Base-by-base conservation (phyloP, 1,139 yeast genomes). In the Taphrina populina region DNA sequence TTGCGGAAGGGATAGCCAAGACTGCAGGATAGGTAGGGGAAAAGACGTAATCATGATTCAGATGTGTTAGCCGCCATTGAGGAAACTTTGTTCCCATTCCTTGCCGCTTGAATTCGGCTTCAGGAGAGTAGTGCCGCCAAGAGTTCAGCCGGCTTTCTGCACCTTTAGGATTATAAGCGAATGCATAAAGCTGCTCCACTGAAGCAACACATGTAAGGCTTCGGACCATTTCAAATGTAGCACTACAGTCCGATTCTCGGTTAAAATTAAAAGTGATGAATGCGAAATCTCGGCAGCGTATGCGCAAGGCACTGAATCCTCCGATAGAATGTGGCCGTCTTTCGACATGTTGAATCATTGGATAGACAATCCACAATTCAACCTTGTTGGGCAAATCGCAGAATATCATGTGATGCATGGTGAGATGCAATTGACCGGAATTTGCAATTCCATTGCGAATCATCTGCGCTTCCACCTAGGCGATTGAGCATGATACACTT, bases 281-380 rank as follows among this genome's bases (percentile, higher is more conserved):
- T n/a, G 92, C 84, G 69, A 88, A 92, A 68, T 92, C 97, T 62
- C 88, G 82, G 66, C 96, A 87, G 43, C 82, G 78, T 11, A 92
- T 69, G 46, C 95, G 78, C 49, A 92, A 76, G 79, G 41, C 76
- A 78, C 60, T 78, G 73, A 69, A 71, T 78, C 64, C 74, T 76
- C 71, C 62, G 19, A 61, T 58, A 24, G 58, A 46, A 8, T 57
- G 58, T 4, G 63, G 62, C 27, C 82, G 76, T 62, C 84, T 80
- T 61, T 79, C 78, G 1, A 86, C 81, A 57, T 77, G 73, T 45
- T 82, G 84, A 44, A 90, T 83, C 63, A 90, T 80, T 0, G 97
- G 97, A 69, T 90, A 92, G 59, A 95, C 85, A 32, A 88, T 78
- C 98, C 98, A 92, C 20, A 88, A 78, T 67, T 92, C 97, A 59